Percentiles rank a stretch among this genome's conserved stretches.
phyloP scores from a whole-genome alignment of 352 stramenopile genomes.

The Globisporangium cylindrosporum region DNA sequence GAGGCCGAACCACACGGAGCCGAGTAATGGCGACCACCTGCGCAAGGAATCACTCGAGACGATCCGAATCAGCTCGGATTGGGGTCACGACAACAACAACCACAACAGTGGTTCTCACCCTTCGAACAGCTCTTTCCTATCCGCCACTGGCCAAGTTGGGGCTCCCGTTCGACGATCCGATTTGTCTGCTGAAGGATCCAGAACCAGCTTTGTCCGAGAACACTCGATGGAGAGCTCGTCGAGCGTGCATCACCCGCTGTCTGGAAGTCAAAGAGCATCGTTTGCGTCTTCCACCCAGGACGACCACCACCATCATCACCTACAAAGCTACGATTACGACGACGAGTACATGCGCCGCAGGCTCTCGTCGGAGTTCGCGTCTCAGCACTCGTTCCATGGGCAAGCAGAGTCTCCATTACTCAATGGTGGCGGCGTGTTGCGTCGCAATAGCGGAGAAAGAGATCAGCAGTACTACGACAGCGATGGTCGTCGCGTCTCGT shows the following conservation, averaged over 20 bases:
- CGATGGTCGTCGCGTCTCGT: not conserved
- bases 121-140: conserved; percentile 1
- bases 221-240: conserved; percentile 9
- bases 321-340: conserved; percentile 4
- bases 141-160: not conserved
- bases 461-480: conserved; percentile 7
- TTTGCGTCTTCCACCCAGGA: conserved; percentile 15
- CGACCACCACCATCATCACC: not conserved
- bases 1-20: not conserved
- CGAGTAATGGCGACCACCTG: not conserved
- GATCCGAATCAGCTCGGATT: conserved; percentile 43
- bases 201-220: conserved; percentile 8
- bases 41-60: conserved; percentile 33
- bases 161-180: conserved; percentile 11
- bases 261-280: conserved; percentile 1
- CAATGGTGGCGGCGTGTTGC: not conserved
- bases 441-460: not conserved
- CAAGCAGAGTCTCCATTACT: not conserved
- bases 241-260: conserved; percentile 3
- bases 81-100: conserved; percentile 28
- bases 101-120: conserved; percentile 5
- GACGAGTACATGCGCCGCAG: not conserved
- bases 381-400: conserved; percentile 3
- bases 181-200: conserved; percentile 2
- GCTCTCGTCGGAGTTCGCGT: conserved; percentile 9